Evolutionary conservation across 2,329 filamentous ascomycete genomes (phyloP).

Genomic region (Colletotrichum higginsianum): DNA sequence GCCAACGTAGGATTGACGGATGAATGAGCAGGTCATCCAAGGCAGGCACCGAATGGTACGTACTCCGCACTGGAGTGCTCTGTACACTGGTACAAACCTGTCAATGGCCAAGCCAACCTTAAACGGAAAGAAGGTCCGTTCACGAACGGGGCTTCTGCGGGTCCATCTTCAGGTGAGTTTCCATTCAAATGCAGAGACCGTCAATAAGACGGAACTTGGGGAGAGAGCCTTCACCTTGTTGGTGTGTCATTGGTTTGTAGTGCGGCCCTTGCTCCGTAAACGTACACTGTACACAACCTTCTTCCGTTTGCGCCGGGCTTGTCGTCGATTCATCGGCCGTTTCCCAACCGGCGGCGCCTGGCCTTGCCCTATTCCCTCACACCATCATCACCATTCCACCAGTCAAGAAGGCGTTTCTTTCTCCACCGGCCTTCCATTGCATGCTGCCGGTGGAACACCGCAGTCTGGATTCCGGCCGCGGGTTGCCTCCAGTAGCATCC

Average conservation of each 20-base stretch:
- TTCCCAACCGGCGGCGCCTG: neutral
- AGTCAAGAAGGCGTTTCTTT: constrained; percentile 8
- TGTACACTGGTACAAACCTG: no score
- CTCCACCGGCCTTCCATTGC: constrained; percentile 26
- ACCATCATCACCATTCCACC: constrained; percentile 21
- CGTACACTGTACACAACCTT: neutral
- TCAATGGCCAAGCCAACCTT: constrained; percentile 7
- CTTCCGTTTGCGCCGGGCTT: neutral
- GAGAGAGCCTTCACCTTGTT: neutral
- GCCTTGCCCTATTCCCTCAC: constrained; percentile 35
- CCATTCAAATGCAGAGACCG: constrained; percentile 16
- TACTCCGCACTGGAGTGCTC: neutral
- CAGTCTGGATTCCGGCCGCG: constrained; percentile 16
- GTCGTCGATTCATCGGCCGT: constrained; percentile 27
- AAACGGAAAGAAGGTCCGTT: constrained; percentile 30
- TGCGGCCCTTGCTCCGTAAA: no score
- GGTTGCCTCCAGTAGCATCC: constrained; percentile 23
- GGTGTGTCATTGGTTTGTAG: no score
- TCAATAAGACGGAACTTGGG: constrained; percentile 4
- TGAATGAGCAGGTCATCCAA: neutral
- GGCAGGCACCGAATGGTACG: neutral
- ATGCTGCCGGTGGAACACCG: constrained; percentile 20
- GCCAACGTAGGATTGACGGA: neutral
- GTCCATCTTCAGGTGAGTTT: constrained; percentile 15
- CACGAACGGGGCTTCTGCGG: constrained; percentile 21